phyloP scores from a whole-genome alignment of 2,329 filamentous ascomycete species.

The Colletotrichum destructivum region DNA sequence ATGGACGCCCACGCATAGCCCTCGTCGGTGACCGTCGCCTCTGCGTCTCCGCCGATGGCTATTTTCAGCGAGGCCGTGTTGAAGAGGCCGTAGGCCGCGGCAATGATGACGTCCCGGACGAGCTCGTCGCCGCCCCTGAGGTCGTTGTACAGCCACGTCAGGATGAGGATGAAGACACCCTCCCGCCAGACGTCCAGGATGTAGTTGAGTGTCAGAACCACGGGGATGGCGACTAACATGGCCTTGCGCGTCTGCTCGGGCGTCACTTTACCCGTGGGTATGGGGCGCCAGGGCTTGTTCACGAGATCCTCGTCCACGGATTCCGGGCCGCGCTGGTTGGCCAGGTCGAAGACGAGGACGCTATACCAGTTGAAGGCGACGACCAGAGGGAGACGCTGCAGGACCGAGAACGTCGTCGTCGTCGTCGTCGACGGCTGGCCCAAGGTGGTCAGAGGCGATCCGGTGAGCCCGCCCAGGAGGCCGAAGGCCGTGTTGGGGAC shows the following conservation, averaged over 20 bases:
- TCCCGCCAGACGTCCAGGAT: slow-evolving; percentile 44
- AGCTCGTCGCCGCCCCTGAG: slow-evolving; percentile 47
- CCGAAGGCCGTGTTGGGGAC: slow-evolving; percentile 40
- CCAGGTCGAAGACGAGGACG: slow-evolving; percentile 48
- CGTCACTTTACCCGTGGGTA: slow-evolving; percentile 47
- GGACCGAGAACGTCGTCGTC: neutral
- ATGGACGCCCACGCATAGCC: slow-evolving; percentile 46
- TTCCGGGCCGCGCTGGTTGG: slow-evolving; percentile 48
- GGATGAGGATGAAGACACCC: slow-evolving; percentile 45
- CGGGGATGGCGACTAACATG: slow-evolving; percentile 47
- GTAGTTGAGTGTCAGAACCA: slow-evolving; percentile 43
- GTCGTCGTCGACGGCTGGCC: slow-evolving; percentile 7
- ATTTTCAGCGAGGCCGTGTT: slow-evolving; percentile 48
- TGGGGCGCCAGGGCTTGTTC: slow-evolving; percentile 53
- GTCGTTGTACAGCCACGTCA: slow-evolving; percentile 52
- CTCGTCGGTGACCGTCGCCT: slow-evolving; percentile 26
- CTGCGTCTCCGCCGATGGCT: slow-evolving; percentile 30
- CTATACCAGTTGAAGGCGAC: slow-evolving; percentile 49
- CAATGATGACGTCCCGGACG: slow-evolving; percentile 48
- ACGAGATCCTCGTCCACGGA: slow-evolving; percentile 48
- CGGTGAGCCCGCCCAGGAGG: slow-evolving; percentile 29
- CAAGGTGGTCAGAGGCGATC: slow-evolving; percentile 28
- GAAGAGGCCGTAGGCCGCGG: slow-evolving; percentile 47
- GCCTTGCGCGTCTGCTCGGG: slow-evolving; percentile 46
- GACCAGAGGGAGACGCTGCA: slow-evolving; percentile 27